phyloP scores from a whole-genome alignment of 2,329 filamentous ascomycete genomes.

The Diatrype stigma region DNA sequence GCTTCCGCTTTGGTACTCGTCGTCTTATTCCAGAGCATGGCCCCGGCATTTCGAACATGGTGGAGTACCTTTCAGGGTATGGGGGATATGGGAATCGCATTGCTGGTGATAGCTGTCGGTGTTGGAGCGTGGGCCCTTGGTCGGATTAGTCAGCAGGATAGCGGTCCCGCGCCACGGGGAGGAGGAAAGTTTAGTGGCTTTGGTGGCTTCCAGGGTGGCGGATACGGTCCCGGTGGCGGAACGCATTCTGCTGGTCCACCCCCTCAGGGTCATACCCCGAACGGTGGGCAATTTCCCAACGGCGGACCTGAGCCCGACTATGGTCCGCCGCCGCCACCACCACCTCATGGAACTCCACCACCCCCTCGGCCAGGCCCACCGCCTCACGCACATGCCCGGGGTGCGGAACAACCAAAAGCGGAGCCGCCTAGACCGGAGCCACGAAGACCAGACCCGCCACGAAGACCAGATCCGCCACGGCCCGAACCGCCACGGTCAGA shows the following conservation, averaged over 20 bases:
- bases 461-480: conserved; percentile 2
- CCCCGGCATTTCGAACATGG: conserved; percentile 72
- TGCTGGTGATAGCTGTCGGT: conserved; percentile 70
- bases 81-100: conserved; percentile 67
- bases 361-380: conserved; percentile 23
- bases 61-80: conserved; percentile 66
- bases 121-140: conserved; percentile 75
- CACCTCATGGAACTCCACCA: conserved; percentile 29
- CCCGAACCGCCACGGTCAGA: conserved; percentile 9
- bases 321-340: conserved; percentile 32
- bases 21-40: conserved; percentile 66
- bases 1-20: conserved; percentile 70
- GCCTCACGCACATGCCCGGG: conserved; percentile 13
- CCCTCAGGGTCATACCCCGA: no score
- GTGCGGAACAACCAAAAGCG: conserved; percentile 30
- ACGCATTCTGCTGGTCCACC: conserved; percentile 15
- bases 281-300: no score
- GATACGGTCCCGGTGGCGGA: conserved; percentile 20
- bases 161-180: conserved; percentile 22
- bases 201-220: conserved; percentile 14
- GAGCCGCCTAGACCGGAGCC: conserved; percentile 18
- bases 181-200: conserved; percentile 14
- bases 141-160: conserved; percentile 55
- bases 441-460: background rate
- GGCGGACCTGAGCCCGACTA: conserved; percentile 22